Base-by-base conservation (phyloP, 164 flowering plant species). In the Platanus orientalis region DNA sequence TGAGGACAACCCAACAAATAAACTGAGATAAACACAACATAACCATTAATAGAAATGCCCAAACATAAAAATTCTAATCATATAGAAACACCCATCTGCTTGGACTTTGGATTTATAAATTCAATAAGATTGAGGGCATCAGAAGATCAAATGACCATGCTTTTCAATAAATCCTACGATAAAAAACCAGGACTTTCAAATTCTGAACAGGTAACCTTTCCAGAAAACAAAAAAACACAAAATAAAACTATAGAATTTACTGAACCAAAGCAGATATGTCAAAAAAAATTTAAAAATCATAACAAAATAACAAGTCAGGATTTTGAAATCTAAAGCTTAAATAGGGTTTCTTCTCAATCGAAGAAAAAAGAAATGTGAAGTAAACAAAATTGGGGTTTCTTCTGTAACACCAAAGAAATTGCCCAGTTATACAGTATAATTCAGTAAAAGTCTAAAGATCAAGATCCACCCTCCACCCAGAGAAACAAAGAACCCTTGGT, bases 1-100 rank as follows among this genome's bases (percentile, higher is more conserved):
- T 94, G 73, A 62, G 45, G 48, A 66, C 17, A 61, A 17, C 47
- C 14, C 19, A 61, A 6, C 19, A 28, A 61, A 55, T 29, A 4
- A 62, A 21, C 42, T 32, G 27, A 34, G 48, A 54, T 19, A n/a
- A n/a, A n/a, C n/a, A n/a, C n/a, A n/a, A n/a, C n/a, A 6, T 14
- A 58, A 36, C 32, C 48, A 57, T 51, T 12, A 30, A 45, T 12
- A 19, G 40, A 61, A 28, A 20, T n/a, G 14, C 24, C n/a, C 42
- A 62, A 48, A 14, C 42, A 62, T 4, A 32, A 13, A 25, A 51
- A 55, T 64, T 55, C 4, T 5, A 45, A 14, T 53, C 14, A 53
- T 4, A 4, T 32, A 32, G 36, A 32, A 32, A 4, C 4, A 9
- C 36, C 36, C 9, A n/a, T n/a, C n/a, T n/a, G n/a, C n/a, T n/a